Conservation (phyloP, 345 rosid species). For the Jatropha curcas region DNA sequence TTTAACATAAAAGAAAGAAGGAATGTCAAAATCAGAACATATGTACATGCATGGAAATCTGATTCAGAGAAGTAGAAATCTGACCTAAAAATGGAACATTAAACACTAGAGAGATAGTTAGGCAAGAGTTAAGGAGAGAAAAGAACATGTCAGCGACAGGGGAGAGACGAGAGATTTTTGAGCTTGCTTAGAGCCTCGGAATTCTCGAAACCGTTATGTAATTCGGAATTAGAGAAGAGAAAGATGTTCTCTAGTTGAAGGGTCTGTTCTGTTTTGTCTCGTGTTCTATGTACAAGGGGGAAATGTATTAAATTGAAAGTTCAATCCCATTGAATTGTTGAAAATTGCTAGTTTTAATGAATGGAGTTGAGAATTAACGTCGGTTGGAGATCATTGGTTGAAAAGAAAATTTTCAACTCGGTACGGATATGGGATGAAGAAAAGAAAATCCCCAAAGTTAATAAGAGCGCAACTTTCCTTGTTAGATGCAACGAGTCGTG, state of each 20-base stretch:
- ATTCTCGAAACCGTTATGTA: slow-evolving; percentile 52
- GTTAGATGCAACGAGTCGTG: too few species aligned
- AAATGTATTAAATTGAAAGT: background rate
- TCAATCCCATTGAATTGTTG: too few species aligned
- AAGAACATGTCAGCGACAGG: slow-evolving; percentile 62
- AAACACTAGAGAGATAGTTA: slow-evolving; percentile 12
- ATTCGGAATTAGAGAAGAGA: slow-evolving; percentile 9
- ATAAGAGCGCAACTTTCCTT: too few species aligned
- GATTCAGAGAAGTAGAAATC: slow-evolving; percentile 46
- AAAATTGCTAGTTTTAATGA: too few species aligned
- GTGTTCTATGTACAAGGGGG: background rate
- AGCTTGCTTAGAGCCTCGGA: slow-evolving; percentile 63
- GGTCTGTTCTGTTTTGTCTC: slow-evolving; percentile 26
- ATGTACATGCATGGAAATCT: slow-evolving; percentile 21
- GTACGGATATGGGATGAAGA: too few species aligned
- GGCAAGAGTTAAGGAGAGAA: slow-evolving; percentile 38
- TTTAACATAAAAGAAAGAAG: slow-evolving; percentile 18
- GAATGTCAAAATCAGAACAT: slow-evolving; percentile 27
- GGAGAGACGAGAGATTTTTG: slow-evolving; percentile 41
- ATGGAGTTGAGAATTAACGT: too few species aligned
- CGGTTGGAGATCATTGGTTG: background rate
- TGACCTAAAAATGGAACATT: slow-evolving; percentile 50
- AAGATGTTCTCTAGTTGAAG: slow-evolving; percentile 32
- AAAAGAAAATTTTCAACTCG: too few species aligned
- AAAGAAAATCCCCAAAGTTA: too few species aligned